Evolutionary conservation across 805 yeast genomes (phyloP), one percentile per base, ranked within the genome.

Genomic region (Cyberlindnera meyerae): DNA sequence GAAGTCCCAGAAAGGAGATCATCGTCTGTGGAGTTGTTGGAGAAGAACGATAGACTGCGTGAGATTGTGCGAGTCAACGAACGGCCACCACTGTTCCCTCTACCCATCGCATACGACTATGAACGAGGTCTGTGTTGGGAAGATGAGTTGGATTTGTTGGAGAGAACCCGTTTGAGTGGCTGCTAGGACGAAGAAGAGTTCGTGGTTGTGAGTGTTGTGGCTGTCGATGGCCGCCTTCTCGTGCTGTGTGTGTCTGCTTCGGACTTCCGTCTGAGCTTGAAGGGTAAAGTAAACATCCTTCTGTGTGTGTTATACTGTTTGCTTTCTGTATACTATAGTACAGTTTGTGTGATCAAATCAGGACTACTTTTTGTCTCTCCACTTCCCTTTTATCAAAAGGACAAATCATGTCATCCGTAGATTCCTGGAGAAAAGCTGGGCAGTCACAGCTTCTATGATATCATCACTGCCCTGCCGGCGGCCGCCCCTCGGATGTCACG

Each of bases 11-110:
- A 47, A 32, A 40, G 40, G 20, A 40, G 27, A n/a, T 47, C 50
- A 12, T 42, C 51, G 12, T 42, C 51, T 4, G 34, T 25, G 2
- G 50, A 45, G 27, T 40, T 36, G 16, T 35, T 37, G 14, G 46
- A 40, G 34, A 47, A 47, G 29, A 49, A 40, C 13, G 54, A 49
- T n/a, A 49, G 33, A 4, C 43, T 36, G 21, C 30, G 40, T 5
- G 42, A 29, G 13, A 48, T 29, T 11, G 47, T 36, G 26, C 36
- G 36, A 11, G 48, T 38, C 11, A 44, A 25, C 3, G 39, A 24
- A 3, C 42, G 33, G 7, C 33, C n/a, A 4, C 33, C 33, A 3
- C 31, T 27, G 20, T 11, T 32, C 21, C 29, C 28, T 18, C 36
- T 15, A 11, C n/a, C n/a, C n/a, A n/a, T n/a, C n/a, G 25, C 24